Percentiles rank a stretch among this genome's conserved stretches.
Conservation (phyloP, 306 rosid genomes). For the Trifolium fragiferum region DNA sequence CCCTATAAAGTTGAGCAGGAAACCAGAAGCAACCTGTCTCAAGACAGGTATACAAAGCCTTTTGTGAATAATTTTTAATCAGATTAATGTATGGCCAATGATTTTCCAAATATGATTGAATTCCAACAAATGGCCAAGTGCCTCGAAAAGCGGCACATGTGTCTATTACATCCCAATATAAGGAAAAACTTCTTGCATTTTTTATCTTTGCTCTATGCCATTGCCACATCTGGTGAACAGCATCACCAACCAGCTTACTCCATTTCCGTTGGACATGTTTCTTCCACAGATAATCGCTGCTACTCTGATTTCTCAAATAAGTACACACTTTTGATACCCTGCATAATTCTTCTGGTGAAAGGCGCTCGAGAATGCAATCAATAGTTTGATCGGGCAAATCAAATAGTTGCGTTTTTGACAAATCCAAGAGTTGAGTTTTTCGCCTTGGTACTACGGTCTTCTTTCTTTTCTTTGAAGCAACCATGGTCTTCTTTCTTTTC, state of each 20-base stretch:
- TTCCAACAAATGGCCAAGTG: slow-evolving; percentile 28
- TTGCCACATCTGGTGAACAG: slow-evolving; percentile 46
- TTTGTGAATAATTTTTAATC: not conserved
- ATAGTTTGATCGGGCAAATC: not conserved
- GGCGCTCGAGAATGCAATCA: slow-evolving; percentile 15
- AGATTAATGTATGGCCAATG: not conserved
- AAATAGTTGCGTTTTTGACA: too few relatives aligned
- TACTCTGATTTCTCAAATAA: not conserved
- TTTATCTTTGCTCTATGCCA: slow-evolving; percentile 19
- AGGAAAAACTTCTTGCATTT: not conserved
- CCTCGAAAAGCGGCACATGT: slow-evolving; percentile 31
- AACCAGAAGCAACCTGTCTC: not conserved
- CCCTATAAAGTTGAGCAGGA: not conserved
- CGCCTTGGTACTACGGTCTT: not conserved
- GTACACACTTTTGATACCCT: slow-evolving; percentile 37
- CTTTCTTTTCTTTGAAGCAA: too few relatives aligned
- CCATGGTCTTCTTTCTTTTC: too few relatives aligned
- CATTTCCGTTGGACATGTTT: slow-evolving; percentile 33
- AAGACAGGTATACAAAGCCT: not conserved
- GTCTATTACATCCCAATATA: not conserved
- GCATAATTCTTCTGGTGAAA: slow-evolving; percentile 38
- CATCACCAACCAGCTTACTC: slow-evolving; percentile 42
- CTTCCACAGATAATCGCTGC: slow-evolving; percentile 39
- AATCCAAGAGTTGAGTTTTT: too few relatives aligned
- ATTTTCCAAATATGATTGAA: slow-evolving; percentile 31